Evolutionary conservation across 2,329 filamentous ascomycete genomes (phyloP), one percentile per base, ranked within the genome.

Genomic region (Sclerotiophoma versabilis): DNA sequence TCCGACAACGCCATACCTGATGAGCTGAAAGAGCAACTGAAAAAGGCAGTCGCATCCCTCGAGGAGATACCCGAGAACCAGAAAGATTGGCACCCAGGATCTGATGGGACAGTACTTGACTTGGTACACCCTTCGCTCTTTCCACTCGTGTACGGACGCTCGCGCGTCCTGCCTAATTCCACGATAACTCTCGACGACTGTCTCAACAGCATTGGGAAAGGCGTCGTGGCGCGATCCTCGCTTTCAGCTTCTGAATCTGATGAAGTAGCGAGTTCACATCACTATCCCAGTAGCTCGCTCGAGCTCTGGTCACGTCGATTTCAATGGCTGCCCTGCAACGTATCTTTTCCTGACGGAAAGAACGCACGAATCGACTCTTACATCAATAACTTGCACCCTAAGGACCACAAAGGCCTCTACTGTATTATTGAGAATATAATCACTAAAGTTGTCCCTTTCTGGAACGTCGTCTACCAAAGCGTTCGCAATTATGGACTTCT

Each of bases 41-140:
- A 62, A 29, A 61, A 66, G 1, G 79, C 77, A 1, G 77, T 81
- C n/a, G 66, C 67, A 2, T 63, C 64, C 0, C 74, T 90, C 1
- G 81, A 86, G 49, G 70, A 82, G 20, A 76, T 81, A 0, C 78
- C 80, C 0, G 78, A 80, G 2, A 49, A 75, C 0, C 49, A 76
- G 26, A 80, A 81, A 57, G 86, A 88, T 66, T 89, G 82, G 79
- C 84, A 89, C 66, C 86, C 86, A 0, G 76, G 80, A 2, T 84
- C 81, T 0, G 75, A 84, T 26, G 70, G 74, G 0, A 80, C 79
- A 48, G 82, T 56, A 30, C 62, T 32, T 8, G 43, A 90, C 63
- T 71, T 89, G 1, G 79, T 89, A 2, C 82, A 89, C 60, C 86
- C 87, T 1, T 89, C 85, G 0, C 74, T 89, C 3, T 89, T 81